Conservation (phyloP, 2,329 filamentous ascomycete genomes). For the Fusarium floridanum region DNA sequence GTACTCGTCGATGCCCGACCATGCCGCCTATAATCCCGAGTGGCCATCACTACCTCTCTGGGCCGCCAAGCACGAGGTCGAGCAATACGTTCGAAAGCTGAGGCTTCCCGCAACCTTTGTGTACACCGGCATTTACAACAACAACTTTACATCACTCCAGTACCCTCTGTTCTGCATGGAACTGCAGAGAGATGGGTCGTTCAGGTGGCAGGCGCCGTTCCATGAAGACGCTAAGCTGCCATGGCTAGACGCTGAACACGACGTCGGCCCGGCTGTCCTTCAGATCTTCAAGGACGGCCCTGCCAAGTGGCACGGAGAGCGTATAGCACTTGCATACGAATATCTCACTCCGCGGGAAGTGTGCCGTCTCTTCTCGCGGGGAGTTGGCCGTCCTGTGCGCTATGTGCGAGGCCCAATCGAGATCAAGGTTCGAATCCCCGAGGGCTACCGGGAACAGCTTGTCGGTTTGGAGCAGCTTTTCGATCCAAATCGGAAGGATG, state of each 20-base stretch:
- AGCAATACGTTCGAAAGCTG: slow-evolving; percentile 88
- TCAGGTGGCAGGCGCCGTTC: slow-evolving; percentile 94
- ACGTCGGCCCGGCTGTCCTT: slow-evolving; percentile 90
- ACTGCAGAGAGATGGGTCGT: slow-evolving; percentile 84
- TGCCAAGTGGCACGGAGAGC: slow-evolving; percentile 81
- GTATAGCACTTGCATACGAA: slow-evolving; percentile 92
- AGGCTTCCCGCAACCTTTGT: slow-evolving; percentile 90
- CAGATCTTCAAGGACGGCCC: slow-evolving; percentile 97
- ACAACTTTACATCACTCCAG: slow-evolving; percentile 94
- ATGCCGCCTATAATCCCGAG: slow-evolving; percentile 79
- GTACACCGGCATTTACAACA: slow-evolving; percentile 98
- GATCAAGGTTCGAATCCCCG: slow-evolving; percentile 86
- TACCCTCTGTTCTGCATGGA: slow-evolving; percentile 98
- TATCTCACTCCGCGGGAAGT: slow-evolving; percentile 86
- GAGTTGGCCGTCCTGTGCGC: slow-evolving; percentile 80
- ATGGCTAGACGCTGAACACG: slow-evolving; percentile 96
- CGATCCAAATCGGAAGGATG: slow-evolving; percentile 62
- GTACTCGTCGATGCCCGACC: slow-evolving; percentile 98
- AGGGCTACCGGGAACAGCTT: slow-evolving; percentile 90
- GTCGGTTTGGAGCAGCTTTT: slow-evolving; percentile 75
- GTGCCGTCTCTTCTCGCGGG: slow-evolving; percentile 83
- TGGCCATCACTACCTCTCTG: slow-evolving; percentile 92
- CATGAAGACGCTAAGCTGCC: slow-evolving; percentile 89
- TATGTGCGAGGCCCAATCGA: slow-evolving; percentile 86
- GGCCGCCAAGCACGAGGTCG: slow-evolving; percentile 92